phyloP scores from a whole-genome alignment of 495 filamentous ascomycete species.

The Aspergillus coremiiformis region DNA sequence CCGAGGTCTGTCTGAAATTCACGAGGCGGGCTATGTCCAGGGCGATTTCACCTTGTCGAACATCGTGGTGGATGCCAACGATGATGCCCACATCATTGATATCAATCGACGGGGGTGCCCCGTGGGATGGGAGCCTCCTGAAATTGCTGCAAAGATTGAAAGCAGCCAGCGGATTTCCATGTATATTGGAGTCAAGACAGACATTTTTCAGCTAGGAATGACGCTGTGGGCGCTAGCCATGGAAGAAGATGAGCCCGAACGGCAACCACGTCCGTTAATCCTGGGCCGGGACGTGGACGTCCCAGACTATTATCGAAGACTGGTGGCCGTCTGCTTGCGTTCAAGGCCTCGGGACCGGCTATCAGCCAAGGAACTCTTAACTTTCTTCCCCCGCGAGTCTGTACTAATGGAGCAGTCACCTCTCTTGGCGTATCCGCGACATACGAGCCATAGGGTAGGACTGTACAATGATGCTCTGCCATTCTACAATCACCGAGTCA shows the following conservation, averaged over 20 bases:
- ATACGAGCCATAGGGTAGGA: conserved; percentile 13
- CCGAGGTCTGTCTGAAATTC: conserved; percentile 81
- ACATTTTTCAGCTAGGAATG: conserved; percentile 94
- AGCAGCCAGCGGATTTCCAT: conserved; percentile 91
- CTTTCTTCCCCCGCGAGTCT: conserved; percentile 36
- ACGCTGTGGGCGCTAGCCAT: conserved; percentile 89
- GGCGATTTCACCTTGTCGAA: conserved; percentile 97
- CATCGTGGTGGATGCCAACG: conserved; percentile 79
- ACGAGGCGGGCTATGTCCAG: conserved; percentile 94
- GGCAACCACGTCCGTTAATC: conserved; percentile 62
- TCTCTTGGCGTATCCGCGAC: conserved; percentile 7
- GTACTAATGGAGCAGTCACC: background rate
- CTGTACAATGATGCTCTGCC: conserved; percentile 16
- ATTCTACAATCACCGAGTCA: conserved; percentile 12
- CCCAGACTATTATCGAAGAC: conserved; percentile 50
- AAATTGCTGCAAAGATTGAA: conserved; percentile 79
- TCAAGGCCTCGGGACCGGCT: conserved; percentile 47
- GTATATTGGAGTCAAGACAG: conserved; percentile 98
- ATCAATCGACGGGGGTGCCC: conserved; percentile 96
- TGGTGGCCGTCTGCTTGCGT: conserved; percentile 53
- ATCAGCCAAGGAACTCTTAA: conserved; percentile 50
- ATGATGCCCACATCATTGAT: conserved; percentile 94
- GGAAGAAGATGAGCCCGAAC: conserved; percentile 84
- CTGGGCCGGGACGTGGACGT: conserved; percentile 40
- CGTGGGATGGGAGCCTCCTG: conserved; percentile 95